A percentile compares a stretch with the other conserved stretches of the same genome.
These are phyloP conservation scores for Gaertneriomyces semiglobifer DNA, from an alignment of 192 early-diverging fungal species.

Conservation along the genomic window DNA sequence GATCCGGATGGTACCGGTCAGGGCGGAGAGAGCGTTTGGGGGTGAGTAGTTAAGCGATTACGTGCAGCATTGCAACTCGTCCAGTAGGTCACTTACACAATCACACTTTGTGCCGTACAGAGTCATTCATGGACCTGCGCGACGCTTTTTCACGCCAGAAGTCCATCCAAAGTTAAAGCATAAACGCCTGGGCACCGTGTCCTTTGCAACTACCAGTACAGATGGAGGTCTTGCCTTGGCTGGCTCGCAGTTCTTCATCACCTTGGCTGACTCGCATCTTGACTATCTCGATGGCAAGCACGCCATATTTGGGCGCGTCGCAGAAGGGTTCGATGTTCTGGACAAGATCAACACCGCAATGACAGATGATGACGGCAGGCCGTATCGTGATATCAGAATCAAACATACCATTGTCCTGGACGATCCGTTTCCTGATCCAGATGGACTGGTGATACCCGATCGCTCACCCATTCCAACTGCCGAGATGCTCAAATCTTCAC, in stretches of 20 bases:
- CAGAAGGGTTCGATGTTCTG: constrained; percentile 84
- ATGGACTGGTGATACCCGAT: constrained; percentile 59
- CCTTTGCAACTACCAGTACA: constrained; percentile 57
- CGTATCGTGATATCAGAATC: constrained; percentile 82
- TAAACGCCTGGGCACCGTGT: constrained; percentile 67
- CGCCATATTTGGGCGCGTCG: constrained; percentile 82
- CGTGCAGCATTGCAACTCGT: background rate
- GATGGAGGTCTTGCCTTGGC: constrained; percentile 32
- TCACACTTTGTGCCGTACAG: constrained; percentile 3
- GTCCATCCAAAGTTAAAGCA: constrained; percentile 80
- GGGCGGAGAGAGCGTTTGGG: constrained; percentile 70
- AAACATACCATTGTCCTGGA: constrained; percentile 89
- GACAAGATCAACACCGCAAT: constrained; percentile 71
- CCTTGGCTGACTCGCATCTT: constrained; percentile 60
- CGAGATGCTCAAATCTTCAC: constrained; percentile 64
- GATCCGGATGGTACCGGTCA: constrained; percentile 69
- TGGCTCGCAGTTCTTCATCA: constrained; percentile 89
- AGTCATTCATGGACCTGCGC: constrained; percentile 52
- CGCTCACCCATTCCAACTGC: constrained; percentile 74
- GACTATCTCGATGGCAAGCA: constrained; percentile 82
- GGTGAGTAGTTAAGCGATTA: too few relatives aligned
- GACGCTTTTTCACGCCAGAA: constrained; percentile 74
- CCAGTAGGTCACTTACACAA: constrained; percentile 4
- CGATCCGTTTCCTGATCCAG: constrained; percentile 87
- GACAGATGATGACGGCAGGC: constrained; percentile 70